phyloP scores from a whole-genome alignment of 495 filamentous ascomycete genomes.

The Jackrogersella multiformis region DNA sequence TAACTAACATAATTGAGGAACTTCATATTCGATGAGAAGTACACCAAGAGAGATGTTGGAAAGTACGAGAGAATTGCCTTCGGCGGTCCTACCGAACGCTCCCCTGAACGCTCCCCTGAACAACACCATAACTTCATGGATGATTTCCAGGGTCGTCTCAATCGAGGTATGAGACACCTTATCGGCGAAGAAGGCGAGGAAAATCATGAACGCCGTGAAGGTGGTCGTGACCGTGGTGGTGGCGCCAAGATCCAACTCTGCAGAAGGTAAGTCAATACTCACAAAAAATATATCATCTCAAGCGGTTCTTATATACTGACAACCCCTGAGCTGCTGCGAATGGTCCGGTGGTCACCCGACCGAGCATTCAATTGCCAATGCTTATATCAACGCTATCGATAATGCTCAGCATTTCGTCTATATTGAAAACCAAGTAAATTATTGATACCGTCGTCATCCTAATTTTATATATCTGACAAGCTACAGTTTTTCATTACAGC shows the following conservation, averaged over 20 bases:
- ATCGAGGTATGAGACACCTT: constrained; percentile 49
- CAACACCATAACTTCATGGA: constrained; percentile 48
- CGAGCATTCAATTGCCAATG: constrained; percentile 89
- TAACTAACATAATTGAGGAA: constrained; percentile 59
- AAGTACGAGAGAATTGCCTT: constrained; percentile 67
- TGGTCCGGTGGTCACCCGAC: constrained; percentile 76
- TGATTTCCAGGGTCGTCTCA: constrained; percentile 58
- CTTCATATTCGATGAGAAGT: constrained; percentile 88
- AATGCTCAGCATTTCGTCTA: constrained; percentile 88
- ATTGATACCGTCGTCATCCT: neutral
- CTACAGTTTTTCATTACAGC: constrained; percentile 90
- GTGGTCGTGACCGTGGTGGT: constrained; percentile 16
- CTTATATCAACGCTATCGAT: constrained; percentile 83
- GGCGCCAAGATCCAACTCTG: constrained; percentile 51
- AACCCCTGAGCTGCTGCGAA: constrained; percentile 63
- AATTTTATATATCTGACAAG: constrained; percentile 22
- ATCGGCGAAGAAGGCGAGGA: constrained; percentile 45
- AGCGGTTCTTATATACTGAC: constrained; percentile 12
- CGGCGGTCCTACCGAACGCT: constrained; percentile 24
- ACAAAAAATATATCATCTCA: constrained; percentile 14
- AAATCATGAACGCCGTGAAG: constrained; percentile 27
- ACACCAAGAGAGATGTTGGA: constrained; percentile 68
- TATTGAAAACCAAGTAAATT: constrained; percentile 83
- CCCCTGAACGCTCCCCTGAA: constrained; percentile 22
- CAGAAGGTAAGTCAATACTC: constrained; percentile 49